phyloP scores from a whole-genome alignment of 202 grass and related monocot genomes.

The Bolboschoenoplectus hybrid region DNA sequence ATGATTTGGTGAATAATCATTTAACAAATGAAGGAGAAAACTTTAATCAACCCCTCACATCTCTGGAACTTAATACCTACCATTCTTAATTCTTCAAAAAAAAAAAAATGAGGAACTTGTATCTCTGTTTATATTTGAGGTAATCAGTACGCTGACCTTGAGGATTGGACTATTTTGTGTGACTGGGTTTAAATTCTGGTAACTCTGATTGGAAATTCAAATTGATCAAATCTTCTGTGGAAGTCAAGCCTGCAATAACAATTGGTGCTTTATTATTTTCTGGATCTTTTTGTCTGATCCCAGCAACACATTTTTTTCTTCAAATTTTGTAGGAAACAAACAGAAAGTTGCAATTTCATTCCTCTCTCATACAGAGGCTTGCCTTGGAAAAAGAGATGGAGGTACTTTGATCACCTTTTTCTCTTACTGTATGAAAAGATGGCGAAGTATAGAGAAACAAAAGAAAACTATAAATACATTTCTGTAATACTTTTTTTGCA shows the following conservation, averaged over 20 bases:
- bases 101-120: neutral
- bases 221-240: neutral
- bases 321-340: conserved; percentile 54
- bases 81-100: neutral
- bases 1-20: neutral
- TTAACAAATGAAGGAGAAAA: neutral
- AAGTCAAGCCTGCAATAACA: neutral
- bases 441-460: neutral
- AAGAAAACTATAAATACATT: neutral
- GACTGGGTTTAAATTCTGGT: neutral
- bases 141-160: conserved; percentile 1
- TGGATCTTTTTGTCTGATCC: neutral
- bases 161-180: neutral
- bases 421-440: neutral
- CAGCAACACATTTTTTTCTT: neutral
- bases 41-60: neutral
- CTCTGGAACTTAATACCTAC: neutral
- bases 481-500: neutral
- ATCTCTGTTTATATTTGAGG: neutral
- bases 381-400: conserved; percentile 82
- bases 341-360: conserved; percentile 72
- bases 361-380: conserved; percentile 79
- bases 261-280: neutral
- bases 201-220: conserved; percentile 16
- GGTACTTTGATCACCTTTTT: conserved; percentile 48